Evolutionary conservation across 148 eudicot genomes (phyloP).

Genomic region (Persicaria tinctoria): DNA sequence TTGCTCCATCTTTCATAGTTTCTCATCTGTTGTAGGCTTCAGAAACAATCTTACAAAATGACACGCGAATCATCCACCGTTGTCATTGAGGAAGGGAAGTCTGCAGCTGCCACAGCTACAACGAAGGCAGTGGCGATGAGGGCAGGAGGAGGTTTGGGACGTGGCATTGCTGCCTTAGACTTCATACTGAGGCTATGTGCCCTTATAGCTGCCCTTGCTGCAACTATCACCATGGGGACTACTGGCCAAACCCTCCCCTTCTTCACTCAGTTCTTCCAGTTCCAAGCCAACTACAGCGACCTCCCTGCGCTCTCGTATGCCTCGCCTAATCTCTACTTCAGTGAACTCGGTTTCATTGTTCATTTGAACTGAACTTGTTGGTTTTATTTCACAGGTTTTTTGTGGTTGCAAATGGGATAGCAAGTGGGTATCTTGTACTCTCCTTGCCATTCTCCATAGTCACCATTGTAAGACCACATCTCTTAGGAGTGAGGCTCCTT

Average conservation of each 20-base stretch:
- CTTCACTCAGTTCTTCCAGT: conserved; percentile 79
- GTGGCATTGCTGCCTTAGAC: conserved; percentile 56
- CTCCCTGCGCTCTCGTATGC: conserved; percentile 69
- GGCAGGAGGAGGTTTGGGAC: conserved; percentile 26
- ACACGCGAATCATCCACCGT: conserved; percentile 32
- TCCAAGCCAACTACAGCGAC: conserved; percentile 61
- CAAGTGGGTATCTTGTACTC: conserved; percentile 64
- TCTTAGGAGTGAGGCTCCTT: conserved; percentile 49
- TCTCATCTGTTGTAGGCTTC: not conserved
- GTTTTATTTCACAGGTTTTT: conserved; percentile 41
- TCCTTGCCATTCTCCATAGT: conserved; percentile 80
- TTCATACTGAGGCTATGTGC: conserved; percentile 50
- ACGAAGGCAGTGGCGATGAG: conserved; percentile 7
- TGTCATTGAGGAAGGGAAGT: conserved; percentile 26
- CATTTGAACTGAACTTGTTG: not conserved
- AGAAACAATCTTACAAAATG: conserved; percentile 9
- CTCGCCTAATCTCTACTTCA: not conserved
- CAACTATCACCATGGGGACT: conserved; percentile 63
- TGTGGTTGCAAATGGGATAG: conserved; percentile 68
- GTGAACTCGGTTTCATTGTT: not conserved
- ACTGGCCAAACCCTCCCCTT: conserved; percentile 61
- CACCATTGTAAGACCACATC: conserved; percentile 66
- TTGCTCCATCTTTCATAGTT: not conserved
- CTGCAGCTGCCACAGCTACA: conserved; percentile 25
- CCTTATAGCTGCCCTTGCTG: conserved; percentile 58